A percentile compares a stretch with the other conserved stretches of the same genome.
These are phyloP conservation scores for Hippophae tibetana DNA, from an alignment of 306 rosid species.

Conservation along the genomic window DNA sequence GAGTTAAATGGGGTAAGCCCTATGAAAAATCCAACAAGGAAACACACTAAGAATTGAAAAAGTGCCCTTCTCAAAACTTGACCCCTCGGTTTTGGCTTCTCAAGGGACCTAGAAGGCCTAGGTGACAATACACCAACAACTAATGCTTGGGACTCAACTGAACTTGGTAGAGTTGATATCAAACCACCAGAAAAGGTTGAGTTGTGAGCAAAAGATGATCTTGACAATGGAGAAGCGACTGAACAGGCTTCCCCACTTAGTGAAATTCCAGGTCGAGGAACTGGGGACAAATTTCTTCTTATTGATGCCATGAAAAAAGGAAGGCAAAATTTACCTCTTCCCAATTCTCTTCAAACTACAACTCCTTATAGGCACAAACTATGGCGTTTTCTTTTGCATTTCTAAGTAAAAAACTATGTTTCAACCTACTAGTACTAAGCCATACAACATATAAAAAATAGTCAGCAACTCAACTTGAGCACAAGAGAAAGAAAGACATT, in stretches of 20 bases:
- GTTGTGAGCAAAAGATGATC: slow-evolving; percentile 47
- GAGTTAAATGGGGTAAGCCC: slow-evolving; percentile 70
- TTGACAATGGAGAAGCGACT: slow-evolving; percentile 73
- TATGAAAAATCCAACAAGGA: slow-evolving; percentile 54
- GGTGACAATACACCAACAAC: slow-evolving; percentile 43
- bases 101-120: slow-evolving; percentile 45
- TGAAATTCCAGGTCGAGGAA: slow-evolving; percentile 50
- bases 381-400: too few species aligned
- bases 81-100: slow-evolving; percentile 54
- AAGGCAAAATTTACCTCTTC: too few species aligned
- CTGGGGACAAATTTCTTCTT: slow-evolving; percentile 73
- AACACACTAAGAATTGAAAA: slow-evolving; percentile 59
- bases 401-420: not conserved
- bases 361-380: too few species aligned
- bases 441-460: not conserved
- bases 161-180: slow-evolving; percentile 26
- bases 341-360: too few species aligned
- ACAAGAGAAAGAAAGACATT: too few species aligned
- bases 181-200: slow-evolving; percentile 33
- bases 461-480: not conserved
- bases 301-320: slow-evolving; percentile 52
- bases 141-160: slow-evolving; percentile 39
- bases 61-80: slow-evolving; percentile 63
- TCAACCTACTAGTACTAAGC: not conserved
- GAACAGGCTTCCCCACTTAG: slow-evolving; percentile 50